Percentiles rank a stretch among this genome's conserved stretches.
Conservation (phyloP, 768 basidiomycete genomes). For the Hericium coralloides region DNA sequence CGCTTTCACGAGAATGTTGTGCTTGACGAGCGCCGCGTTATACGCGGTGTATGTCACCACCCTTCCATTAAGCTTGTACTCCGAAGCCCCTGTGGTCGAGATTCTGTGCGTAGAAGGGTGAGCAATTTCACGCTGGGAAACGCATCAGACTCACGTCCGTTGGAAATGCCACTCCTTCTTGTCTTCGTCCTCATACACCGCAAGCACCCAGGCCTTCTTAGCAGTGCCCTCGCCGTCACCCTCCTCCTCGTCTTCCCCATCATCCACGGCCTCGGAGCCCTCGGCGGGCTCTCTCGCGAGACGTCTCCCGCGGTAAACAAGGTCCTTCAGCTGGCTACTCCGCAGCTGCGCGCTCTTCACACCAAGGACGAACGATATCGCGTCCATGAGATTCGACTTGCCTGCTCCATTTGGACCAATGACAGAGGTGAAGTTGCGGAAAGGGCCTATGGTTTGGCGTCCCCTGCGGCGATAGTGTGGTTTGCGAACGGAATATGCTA, state of each 20-base stretch:
- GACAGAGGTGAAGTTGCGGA: constrained; percentile 88
- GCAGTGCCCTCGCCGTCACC: constrained; percentile 73
- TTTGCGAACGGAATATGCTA: not conserved
- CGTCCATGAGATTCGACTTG: constrained; percentile 99
- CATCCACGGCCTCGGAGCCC: constrained; percentile 28
- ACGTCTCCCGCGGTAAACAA: constrained; percentile 88
- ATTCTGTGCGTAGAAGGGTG: constrained; percentile 48
- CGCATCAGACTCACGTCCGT: constrained; percentile 58
- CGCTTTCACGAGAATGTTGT: constrained; percentile 97
- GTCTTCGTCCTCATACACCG: constrained; percentile 71
- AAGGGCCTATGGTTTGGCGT: constrained; percentile 83
- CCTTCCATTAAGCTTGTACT: constrained; percentile 80
- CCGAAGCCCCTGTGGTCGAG: constrained; percentile 77
- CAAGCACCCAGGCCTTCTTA: constrained; percentile 92
- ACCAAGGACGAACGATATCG: constrained; percentile 97
- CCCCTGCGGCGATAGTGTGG: constrained; percentile 33
- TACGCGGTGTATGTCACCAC: constrained; percentile 83
- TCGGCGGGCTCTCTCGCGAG: constrained; percentile 43
- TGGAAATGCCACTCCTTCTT: constrained; percentile 87
- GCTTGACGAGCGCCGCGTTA: constrained; percentile 76
- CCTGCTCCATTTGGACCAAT: constrained; percentile 99
- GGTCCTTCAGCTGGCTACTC: constrained; percentile 88
- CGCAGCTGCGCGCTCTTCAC: constrained; percentile 90
- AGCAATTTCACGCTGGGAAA: not conserved
- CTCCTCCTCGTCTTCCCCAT: constrained; percentile 31